Evolutionary conservation across 2,329 filamentous ascomycete species (phyloP).

Genomic region (Didymella pinodella): DNA sequence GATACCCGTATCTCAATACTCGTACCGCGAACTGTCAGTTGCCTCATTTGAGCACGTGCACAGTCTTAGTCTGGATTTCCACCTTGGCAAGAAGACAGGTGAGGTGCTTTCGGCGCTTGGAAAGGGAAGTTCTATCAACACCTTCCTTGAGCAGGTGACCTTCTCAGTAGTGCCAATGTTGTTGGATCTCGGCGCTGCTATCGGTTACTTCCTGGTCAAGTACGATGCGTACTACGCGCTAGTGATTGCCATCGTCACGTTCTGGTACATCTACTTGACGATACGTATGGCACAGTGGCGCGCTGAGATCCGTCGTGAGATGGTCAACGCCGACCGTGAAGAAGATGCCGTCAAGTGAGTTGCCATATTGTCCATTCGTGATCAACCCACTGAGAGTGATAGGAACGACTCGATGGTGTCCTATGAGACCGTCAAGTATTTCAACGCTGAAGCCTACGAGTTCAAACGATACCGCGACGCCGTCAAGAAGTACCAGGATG

Average conservation of each 20-base stretch:
- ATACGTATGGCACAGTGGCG: slow-evolving; percentile 95
- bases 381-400: slow-evolving; percentile 32
- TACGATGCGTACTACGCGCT: slow-evolving; percentile 93
- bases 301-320: slow-evolving; percentile 86
- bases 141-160: slow-evolving; percentile 93
- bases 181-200: slow-evolving; percentile 84
- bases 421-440: slow-evolving; percentile 82
- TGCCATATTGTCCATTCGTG: no score
- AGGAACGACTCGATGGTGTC: slow-evolving; percentile 96
- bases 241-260: slow-evolving; percentile 87
- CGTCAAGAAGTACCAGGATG: slow-evolving; percentile 64
- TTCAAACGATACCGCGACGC: slow-evolving; percentile 65
- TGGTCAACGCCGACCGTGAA: slow-evolving; percentile 93
- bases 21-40: slow-evolving; percentile 91
- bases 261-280: slow-evolving; percentile 95
- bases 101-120: slow-evolving; percentile 95
- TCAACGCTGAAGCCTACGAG: slow-evolving; percentile 67
- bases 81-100: slow-evolving; percentile 94
- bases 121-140: slow-evolving; percentile 95
- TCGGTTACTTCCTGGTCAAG: slow-evolving; percentile 77
- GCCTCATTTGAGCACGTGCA: slow-evolving; percentile 98
- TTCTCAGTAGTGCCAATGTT: slow-evolving; percentile 97
- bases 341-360: slow-evolving; percentile 90
- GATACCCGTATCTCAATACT: slow-evolving; percentile 97
- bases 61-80: slow-evolving; percentile 92